A percentile compares a stretch with the other conserved stretches of the same genome.
Evolutionary conservation across 2,329 filamentous ascomycete genomes (phyloP).

Genomic region (Talaromyces sp.): DNA sequence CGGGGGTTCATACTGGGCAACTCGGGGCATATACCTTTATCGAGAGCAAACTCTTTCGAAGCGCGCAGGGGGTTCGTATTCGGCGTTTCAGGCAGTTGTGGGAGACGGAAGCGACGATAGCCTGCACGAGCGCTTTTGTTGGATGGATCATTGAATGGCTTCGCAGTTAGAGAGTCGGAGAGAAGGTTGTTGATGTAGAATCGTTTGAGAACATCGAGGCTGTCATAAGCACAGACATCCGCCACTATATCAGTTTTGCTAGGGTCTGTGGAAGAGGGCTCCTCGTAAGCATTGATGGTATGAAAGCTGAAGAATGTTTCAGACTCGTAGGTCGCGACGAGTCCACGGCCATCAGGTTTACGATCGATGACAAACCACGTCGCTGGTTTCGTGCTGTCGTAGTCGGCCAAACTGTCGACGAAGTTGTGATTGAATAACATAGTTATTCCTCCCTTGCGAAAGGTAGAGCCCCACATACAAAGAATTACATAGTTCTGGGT

Average conservation of each 20-base stretch:
- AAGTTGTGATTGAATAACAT: conserved; percentile 64
- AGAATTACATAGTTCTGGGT: conserved; percentile 66
- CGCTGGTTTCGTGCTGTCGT: conserved; percentile 52
- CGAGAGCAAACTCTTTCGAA: background rate
- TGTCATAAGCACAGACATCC: conserved; percentile 62
- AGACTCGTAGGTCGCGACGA: conserved; percentile 65
- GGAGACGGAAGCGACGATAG: conserved; percentile 36
- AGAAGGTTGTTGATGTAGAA: conserved; percentile 68
- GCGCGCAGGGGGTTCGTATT: conserved; percentile 18
- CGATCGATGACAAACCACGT: conserved; percentile 74
- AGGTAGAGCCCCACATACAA: conserved; percentile 64
- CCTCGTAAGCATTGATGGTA: conserved; percentile 70
- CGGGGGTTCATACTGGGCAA: conserved; percentile 49
- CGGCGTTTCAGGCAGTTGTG: conserved; percentile 25
- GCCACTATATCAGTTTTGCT: conserved; percentile 53
- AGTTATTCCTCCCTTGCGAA: conserved; percentile 53
- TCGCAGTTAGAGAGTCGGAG: conserved; percentile 48
- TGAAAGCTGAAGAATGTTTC: conserved; percentile 74
- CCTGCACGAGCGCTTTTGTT: background rate
- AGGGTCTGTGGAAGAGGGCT: conserved; percentile 34
- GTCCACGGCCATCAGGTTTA: conserved; percentile 48
- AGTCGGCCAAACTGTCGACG: conserved; percentile 61
- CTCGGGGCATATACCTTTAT: conserved; percentile 31
- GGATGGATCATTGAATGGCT: conserved; percentile 8
- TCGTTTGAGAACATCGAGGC: conserved; percentile 58